phyloP scores from a whole-genome alignment of 257 asterid species.

The Cinchona pubescens region DNA sequence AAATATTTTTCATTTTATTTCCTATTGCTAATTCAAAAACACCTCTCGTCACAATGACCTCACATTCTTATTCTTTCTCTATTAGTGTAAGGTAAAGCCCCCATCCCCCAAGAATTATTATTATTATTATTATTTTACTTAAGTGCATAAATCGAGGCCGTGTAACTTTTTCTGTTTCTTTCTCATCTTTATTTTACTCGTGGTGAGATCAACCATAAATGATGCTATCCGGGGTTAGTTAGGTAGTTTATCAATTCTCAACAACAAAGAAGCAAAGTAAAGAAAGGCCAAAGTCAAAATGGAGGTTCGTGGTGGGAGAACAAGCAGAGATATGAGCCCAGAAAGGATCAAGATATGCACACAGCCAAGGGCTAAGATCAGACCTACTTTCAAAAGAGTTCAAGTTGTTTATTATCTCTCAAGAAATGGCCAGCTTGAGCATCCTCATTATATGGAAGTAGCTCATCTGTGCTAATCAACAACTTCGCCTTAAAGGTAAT shows the following conservation, averaged over 20 bases:
- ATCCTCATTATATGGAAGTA: constrained; percentile 83
- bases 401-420: constrained; percentile 75
- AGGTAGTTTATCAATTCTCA: constrained; percentile 15
- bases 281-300: neutral
- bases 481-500: constrained; percentile 71
- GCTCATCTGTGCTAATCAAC: constrained; percentile 64
- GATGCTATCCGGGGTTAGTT: neutral
- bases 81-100: too few relatives aligned
- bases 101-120: too few relatives aligned
- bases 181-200: constrained; percentile 2
- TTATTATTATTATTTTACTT: neutral
- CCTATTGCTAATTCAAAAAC: too few relatives aligned
- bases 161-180: constrained; percentile 1
- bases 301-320: constrained; percentile 31
- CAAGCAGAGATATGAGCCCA: constrained; percentile 41
- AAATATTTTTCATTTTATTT: too few relatives aligned
- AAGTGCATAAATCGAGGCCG: neutral
- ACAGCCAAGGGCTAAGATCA: constrained; percentile 22
- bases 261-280: neutral
- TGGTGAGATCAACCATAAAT: neutral
- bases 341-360: constrained; percentile 30
- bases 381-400: constrained; percentile 58
- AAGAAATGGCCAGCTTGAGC: constrained; percentile 88
- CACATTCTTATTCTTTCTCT: neutral
- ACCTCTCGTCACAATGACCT: neutral